Percentiles rank a stretch among this genome's conserved stretches.
These are phyloP conservation scores for Yamadazyma dushanensis DNA, from an alignment of 1,139 yeast species.

Conservation along the genomic window DNA sequence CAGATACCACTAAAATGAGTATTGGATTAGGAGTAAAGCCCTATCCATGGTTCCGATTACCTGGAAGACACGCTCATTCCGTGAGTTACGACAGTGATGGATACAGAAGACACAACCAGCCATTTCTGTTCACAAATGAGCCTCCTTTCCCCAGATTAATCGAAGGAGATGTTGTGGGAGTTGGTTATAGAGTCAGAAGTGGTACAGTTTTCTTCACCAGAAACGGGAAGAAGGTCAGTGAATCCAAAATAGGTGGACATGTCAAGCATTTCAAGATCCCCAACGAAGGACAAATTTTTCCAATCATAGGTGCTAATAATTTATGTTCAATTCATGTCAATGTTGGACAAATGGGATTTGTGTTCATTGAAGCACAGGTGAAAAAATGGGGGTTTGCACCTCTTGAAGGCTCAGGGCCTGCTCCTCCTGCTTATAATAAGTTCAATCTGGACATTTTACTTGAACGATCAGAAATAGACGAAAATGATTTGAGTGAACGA, in stretches of 20 bases:
- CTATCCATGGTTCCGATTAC: constrained; percentile 59
- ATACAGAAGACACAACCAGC: constrained; percentile 50
- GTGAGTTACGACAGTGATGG: constrained; percentile 55
- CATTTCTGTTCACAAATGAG: constrained; percentile 38
- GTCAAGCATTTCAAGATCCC: constrained; percentile 45
- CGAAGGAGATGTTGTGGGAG: constrained; percentile 67
- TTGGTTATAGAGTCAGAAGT: constrained; percentile 60
- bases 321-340: constrained; percentile 56
- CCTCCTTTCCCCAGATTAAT: constrained; percentile 48
- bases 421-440: constrained; percentile 62
- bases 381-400: constrained; percentile 70
- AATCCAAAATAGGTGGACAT: constrained; percentile 70
- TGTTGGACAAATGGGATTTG: constrained; percentile 58
- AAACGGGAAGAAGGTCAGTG: constrained; percentile 68
- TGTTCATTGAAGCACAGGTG: constrained; percentile 59
- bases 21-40: constrained; percentile 53
- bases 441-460: constrained; percentile 54
- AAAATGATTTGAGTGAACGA: constrained; percentile 45
- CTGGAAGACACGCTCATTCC: constrained; percentile 55
- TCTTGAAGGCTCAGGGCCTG: constrained; percentile 57
- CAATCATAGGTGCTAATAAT: constrained; percentile 54
- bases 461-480: constrained; percentile 56
- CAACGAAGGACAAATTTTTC: constrained; percentile 45
- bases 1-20: constrained; percentile 44
- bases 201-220: constrained; percentile 69